Evolutionary conservation across 768 basidiomycete genomes (phyloP), one percentile per base, ranked within the genome.

Genomic region (Psilocybe tampanensis): DNA sequence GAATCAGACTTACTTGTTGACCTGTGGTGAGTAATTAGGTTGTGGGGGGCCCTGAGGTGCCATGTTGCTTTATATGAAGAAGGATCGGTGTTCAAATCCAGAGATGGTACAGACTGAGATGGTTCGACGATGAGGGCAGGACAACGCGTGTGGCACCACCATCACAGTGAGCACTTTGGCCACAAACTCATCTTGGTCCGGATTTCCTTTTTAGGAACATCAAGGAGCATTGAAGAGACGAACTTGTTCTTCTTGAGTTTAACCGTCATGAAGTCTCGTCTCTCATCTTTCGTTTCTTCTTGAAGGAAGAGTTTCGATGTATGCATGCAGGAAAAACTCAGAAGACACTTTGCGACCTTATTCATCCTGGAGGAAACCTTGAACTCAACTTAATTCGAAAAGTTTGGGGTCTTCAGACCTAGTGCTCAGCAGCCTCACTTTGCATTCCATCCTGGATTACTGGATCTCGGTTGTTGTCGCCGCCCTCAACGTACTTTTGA

Each of bases 41-140:
- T 60, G 67, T 44, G 66, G 63, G 39, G 58, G 64, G 55, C 65
- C 65, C 60, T 60, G 63, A 56, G 65, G 68, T 52, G 67, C 56
- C 67, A 68, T 68, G 51, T 42, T 54, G 44, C 36, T 56, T 50
- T 39, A 52, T 55, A 45, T 52, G 44, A 29, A 52, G 33, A 49
- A 52, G 29, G 39, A 44, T 54, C 43, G 45, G 42, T n/a, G n/a
- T n/a, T n/a, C n/a, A n/a, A 52, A 59, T 21, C n/a, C 43, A 32
- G 47, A 49, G 43, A 36, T 33, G 45, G 29, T 44, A 26, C 32
- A 52, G 48, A 53, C 26, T 48, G n/a, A 54, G 47, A 24, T 22
- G 22, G 48, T 36, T 47, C n/a, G 54, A 48, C 48, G 52, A 41
- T 41, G 24, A 42, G 41, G 54, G 50, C 49, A 55, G 54, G 51